phyloP scores from a whole-genome alignment of 2,329 filamentous ascomycete genomes.

The Clonostachys rosea region DNA sequence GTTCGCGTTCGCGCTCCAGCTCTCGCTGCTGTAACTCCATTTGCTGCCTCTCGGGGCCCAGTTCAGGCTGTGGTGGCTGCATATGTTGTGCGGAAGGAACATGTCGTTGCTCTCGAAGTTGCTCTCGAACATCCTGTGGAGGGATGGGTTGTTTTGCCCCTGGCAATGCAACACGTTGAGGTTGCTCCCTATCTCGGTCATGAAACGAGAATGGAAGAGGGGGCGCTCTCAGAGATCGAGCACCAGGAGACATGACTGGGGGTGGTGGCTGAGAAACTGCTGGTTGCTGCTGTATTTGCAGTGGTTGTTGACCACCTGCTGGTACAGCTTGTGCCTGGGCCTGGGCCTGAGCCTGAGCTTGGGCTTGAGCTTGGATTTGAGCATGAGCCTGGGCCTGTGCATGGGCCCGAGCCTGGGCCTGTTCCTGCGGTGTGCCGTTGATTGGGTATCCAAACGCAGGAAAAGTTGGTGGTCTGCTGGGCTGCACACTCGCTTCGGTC shows the following conservation, averaged over 20 bases:
- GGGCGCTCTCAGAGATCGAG: conserved; percentile 20
- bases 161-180: conserved; percentile 30
- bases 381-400: not conserved
- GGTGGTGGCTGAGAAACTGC: conserved; percentile 27
- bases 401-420: not conserved
- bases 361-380: conserved; percentile 1
- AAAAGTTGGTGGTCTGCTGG: conserved; percentile 28
- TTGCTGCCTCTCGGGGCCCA: conserved; percentile 24
- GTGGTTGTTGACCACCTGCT: conserved; percentile 12
- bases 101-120: conserved; percentile 18
- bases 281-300: conserved; percentile 25
- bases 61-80: conserved; percentile 22
- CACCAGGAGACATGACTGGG: conserved; percentile 41
- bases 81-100: conserved; percentile 25
- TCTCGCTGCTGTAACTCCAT: conserved; percentile 17
- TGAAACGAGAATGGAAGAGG: not conserved
- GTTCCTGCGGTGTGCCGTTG: conserved; percentile 30
- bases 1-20: conserved; percentile 13
- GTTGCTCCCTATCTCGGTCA: conserved; percentile 25
- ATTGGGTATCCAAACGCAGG: conserved; percentile 40
- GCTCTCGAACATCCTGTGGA: conserved; percentile 12
- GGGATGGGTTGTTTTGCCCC: conserved; percentile 25
- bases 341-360: conserved; percentile 11
- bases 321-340: conserved; percentile 15
- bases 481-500: conserved; percentile 29